Conservation (phyloP, 139 green algal genomes). For the Chlamydomonas schloesseri region DNA sequence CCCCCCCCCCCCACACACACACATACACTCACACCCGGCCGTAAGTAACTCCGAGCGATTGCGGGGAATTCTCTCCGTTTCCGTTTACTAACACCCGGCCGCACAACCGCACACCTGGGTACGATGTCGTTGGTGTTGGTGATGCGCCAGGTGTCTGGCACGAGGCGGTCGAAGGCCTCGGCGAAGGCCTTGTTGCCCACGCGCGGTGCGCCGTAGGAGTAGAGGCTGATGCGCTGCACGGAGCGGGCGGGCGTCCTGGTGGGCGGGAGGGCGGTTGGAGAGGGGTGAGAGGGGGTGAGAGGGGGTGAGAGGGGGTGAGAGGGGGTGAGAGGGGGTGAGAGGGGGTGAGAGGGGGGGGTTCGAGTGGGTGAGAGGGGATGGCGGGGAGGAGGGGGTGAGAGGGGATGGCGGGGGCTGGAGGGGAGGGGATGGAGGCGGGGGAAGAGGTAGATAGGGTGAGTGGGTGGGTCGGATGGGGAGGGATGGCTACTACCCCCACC, state of each 20-base stretch:
- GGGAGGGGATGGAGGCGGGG: too few species aligned
- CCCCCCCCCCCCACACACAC: too few species aligned
- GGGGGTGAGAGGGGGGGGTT: neutral
- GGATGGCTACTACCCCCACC: too few species aligned
- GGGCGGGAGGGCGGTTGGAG: too few species aligned
- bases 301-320: neutral
- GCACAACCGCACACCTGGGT: conserved; percentile 29
- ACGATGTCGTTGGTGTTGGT: conserved; percentile 81
- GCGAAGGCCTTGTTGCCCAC: conserved; percentile 86
- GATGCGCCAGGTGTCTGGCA: conserved; percentile 78
- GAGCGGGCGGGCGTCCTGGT: conserved; percentile 24
- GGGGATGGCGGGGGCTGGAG: too few species aligned
- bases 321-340: neutral
- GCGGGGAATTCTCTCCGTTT: too few species aligned
- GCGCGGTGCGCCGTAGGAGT: conserved; percentile 86
- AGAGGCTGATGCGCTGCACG: conserved; percentile 63
- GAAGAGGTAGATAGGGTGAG: too few species aligned
- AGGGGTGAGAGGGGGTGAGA: neutral
- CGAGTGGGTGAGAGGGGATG: neutral
- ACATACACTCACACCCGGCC: too few species aligned
- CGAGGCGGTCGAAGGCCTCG: conserved; percentile 65
- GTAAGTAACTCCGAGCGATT: too few species aligned
- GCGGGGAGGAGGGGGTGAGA: neutral
- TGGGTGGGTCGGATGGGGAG: too few species aligned
- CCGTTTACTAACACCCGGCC: too few species aligned